Evolutionary conservation across 768 basidiomycete genomes (phyloP), one percentile per base, ranked within the genome.

Genomic region (Pholiota microspora): DNA sequence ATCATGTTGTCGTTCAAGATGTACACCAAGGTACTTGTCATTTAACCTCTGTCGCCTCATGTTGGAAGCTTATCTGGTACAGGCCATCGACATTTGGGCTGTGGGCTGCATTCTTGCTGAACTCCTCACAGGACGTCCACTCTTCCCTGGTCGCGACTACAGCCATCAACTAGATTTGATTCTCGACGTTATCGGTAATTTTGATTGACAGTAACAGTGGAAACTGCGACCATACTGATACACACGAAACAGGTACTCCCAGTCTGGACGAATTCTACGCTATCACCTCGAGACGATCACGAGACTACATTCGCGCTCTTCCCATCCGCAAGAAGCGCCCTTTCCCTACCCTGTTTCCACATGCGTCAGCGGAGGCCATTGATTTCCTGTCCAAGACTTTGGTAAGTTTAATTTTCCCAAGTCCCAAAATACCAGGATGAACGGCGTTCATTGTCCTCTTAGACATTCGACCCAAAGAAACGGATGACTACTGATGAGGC

Each of bases 1-100:
- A 93, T 95, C 66, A 96, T 96, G 93, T 77, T 94, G 49, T 91
- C 88, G 2, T 94, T 94, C 82, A 92, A 92, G 74, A 88, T 88
- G 84, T 88, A 88, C 67, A 86, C 85, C 53, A 86, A 86, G 76
- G 86, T 83, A 35, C 16, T 57, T 24, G 58, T 36, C 57, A 23
- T 51, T 7, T 40, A 23, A n/a, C 34, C 13, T 12, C 36, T 49
- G 59, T 58, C 6, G 18, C 29, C 32, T 10, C 25, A 51, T 49
- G 18, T 31, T 31, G 29, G n/a, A 27, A 31, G 18, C 45, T 45
- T 29, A 49, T 58, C 55, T 49, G 53, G 42, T 44, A 12, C 34
- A 58, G 82, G 68, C 84, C n/a, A 82, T 88, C 56, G 88, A 88
- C 65, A 73, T 87, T 56, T 89, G 86, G 87, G 83, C 85, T 7